Percentiles rank a stretch among this genome's conserved stretches.
These are phyloP conservation scores for Albifimbria verrucaria DNA, from an alignment of 2,329 filamentous ascomycete genomes.

Conservation along the genomic window DNA sequence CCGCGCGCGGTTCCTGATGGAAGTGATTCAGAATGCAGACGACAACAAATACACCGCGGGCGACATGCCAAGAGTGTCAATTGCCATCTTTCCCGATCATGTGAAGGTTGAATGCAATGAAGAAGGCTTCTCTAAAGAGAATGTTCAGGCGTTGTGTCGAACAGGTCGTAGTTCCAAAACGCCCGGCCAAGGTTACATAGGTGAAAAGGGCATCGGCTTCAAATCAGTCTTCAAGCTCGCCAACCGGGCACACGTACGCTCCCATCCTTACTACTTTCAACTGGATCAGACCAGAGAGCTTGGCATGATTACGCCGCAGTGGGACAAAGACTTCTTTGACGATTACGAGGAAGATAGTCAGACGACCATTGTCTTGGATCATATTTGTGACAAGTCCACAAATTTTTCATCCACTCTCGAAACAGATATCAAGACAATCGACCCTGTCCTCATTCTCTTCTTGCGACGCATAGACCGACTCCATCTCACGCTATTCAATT, in stretches of 20 bases:
- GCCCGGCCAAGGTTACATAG: conserved; percentile 1
- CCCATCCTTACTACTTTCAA: neutral
- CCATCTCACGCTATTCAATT: neutral
- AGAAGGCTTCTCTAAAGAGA: conserved; percentile 5
- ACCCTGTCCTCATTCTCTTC: neutral
- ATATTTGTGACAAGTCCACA: neutral
- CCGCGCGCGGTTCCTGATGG: conserved; percentile 6
- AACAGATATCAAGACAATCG: neutral
- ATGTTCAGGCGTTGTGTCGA: neutral
- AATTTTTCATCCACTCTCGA: neutral
- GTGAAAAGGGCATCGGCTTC: conserved; percentile 8
- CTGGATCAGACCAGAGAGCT: neutral
- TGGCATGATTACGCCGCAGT: neutral
- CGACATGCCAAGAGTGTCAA: neutral
- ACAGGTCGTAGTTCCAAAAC: conserved; percentile 3
- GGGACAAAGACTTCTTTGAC: neutral
- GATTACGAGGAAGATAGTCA: neutral
- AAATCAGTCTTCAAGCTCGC: conserved; percentile 6
- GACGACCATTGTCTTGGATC: neutral
- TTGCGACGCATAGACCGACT: neutral
- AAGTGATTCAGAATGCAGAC: conserved; percentile 10
- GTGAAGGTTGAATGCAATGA: conserved; percentile 7
- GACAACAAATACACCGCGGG: neutral
- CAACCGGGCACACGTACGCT: neutral
- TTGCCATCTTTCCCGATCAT: conserved; percentile 4